Evolutionary conservation across 164 flowering plant species (phyloP).

Genomic region (Amborella trichopoda): DNA sequence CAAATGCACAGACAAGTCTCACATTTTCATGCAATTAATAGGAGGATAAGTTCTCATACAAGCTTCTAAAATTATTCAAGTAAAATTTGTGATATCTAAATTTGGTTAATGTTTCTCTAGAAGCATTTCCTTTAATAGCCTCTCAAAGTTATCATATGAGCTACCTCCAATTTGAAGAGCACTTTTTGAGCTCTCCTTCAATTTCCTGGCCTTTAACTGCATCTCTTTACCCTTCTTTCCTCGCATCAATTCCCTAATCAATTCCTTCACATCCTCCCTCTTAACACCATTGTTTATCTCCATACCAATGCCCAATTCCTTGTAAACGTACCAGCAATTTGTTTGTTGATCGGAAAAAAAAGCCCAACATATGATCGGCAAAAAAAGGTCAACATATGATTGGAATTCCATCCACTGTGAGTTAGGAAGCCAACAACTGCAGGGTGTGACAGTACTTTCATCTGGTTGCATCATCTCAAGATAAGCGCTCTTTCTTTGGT

Average conservation of each 20-base stretch:
- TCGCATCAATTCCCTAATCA: slow-evolving; percentile 17
- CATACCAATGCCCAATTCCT: slow-evolving; percentile 16
- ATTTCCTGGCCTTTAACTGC: slow-evolving; percentile 12
- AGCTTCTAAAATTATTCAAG: too few species aligned
- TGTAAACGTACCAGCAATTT: slow-evolving; percentile 13
- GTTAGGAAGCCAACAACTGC: slow-evolving; percentile 24
- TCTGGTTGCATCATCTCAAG: slow-evolving; percentile 25
- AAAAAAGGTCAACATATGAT: slow-evolving; percentile 6
- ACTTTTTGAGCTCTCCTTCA: slow-evolving; percentile 9
- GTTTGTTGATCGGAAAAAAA: slow-evolving; percentile 19
- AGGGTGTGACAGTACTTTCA: slow-evolving; percentile 24
- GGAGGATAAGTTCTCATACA: too few species aligned
- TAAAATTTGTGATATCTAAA: too few species aligned
- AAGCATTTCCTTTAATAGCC: slow-evolving; percentile 12
- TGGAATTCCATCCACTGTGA: slow-evolving; percentile 31
- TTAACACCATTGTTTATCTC: slow-evolving; percentile 12
- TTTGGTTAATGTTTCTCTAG: too few species aligned
- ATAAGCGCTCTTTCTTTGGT: slow-evolving; percentile 6
- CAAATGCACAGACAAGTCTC: too few species aligned
- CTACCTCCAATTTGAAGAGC: slow-evolving; percentile 11
- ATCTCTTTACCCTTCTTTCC: slow-evolving; percentile 21
- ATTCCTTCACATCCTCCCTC: slow-evolving; percentile 16
- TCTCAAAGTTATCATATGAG: slow-evolving; percentile 12
- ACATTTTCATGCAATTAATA: too few species aligned
- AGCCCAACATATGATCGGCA: slow-evolving; percentile 24